These are phyloP conservation scores for Phytophthora citrophthora DNA, from an alignment of 352 stramenopile genomes.

Conservation along the genomic window DNA sequence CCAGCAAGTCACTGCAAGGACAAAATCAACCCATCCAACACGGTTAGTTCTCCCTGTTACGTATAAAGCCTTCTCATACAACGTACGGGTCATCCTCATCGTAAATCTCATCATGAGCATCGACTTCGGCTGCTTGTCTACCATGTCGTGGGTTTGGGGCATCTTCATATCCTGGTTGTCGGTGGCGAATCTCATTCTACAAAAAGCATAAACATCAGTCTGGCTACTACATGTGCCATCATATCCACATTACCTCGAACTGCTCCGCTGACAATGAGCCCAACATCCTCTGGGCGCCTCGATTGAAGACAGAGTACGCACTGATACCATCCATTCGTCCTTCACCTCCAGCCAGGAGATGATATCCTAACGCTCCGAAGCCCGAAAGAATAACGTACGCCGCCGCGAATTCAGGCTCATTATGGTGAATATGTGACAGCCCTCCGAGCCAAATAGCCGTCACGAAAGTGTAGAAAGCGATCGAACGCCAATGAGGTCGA, in stretches of 20 bases:
- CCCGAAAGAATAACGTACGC: conserved; percentile 72
- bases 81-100: conserved; percentile 65
- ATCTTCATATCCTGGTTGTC: conserved; percentile 40
- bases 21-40: conserved; percentile 1
- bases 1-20: conserved; percentile 57
- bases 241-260: conserved; percentile 63
- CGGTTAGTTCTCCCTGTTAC: conserved; percentile 4
- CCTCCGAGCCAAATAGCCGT: conserved; percentile 47
- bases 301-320: conserved; percentile 88
- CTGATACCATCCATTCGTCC: conserved; percentile 46
- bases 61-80: background rate
- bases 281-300: conserved; percentile 67
- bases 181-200: conserved; percentile 82
- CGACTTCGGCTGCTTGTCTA: conserved; percentile 7
- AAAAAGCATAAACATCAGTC: conserved; percentile 14
- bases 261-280: conserved; percentile 83
- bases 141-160: conserved; percentile 3
- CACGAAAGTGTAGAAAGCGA: conserved; percentile 28
- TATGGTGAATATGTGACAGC: conserved; percentile 53
- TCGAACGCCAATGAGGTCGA: conserved; percentile 26
- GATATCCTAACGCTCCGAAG: conserved; percentile 45
- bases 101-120: conserved; percentile 28
- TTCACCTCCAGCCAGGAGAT: conserved; percentile 41
- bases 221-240: background rate
- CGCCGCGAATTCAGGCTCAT: conserved; percentile 59